These are phyloP conservation scores for Populus simonii DNA, from an alignment of 345 rosid species.

Conservation along the genomic window DNA sequence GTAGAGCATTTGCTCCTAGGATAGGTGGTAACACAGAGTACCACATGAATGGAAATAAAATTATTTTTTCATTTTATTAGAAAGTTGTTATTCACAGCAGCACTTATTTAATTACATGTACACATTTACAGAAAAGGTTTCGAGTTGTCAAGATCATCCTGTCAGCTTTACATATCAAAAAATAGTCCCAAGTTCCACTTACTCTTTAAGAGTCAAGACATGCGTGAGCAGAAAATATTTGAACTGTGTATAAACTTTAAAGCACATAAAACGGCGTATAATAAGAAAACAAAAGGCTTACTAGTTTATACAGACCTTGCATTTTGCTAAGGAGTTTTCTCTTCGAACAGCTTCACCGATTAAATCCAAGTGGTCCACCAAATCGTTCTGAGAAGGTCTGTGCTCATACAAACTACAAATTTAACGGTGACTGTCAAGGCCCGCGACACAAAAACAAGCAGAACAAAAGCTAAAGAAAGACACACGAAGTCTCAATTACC, in stretches of 20 bases:
- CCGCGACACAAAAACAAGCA: slow-evolving; percentile 1
- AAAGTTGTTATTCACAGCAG: too few relatives aligned
- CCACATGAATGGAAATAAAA: too few relatives aligned
- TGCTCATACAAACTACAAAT: slow-evolving; percentile 58
- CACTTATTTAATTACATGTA: too few relatives aligned
- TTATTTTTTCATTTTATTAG: too few relatives aligned
- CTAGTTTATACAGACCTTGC: slow-evolving; percentile 43
- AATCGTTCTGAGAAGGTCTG: slow-evolving; percentile 72
- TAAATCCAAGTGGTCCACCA: slow-evolving; percentile 60
- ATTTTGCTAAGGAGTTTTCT: slow-evolving; percentile 50
- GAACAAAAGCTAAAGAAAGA: not conserved
- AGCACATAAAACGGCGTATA: not conserved
- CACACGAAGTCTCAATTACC: slow-evolving; percentile 30
- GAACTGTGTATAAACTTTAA: not conserved
- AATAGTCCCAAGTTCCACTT: too few relatives aligned
- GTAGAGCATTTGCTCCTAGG: too few relatives aligned
- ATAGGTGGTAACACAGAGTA: too few relatives aligned
- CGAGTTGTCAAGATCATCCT: too few relatives aligned
- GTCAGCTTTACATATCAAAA: too few relatives aligned
- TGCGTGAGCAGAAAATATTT: too few relatives aligned
- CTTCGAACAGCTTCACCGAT: slow-evolving; percentile 59
- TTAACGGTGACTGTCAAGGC: not conserved
- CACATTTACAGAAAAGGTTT: too few relatives aligned
- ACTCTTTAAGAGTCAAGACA: too few relatives aligned
- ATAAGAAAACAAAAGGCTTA: not conserved